These are phyloP conservation scores for Aspergillus biplanus DNA, from an alignment of 495 filamentous ascomycete genomes.

Conservation along the genomic window DNA sequence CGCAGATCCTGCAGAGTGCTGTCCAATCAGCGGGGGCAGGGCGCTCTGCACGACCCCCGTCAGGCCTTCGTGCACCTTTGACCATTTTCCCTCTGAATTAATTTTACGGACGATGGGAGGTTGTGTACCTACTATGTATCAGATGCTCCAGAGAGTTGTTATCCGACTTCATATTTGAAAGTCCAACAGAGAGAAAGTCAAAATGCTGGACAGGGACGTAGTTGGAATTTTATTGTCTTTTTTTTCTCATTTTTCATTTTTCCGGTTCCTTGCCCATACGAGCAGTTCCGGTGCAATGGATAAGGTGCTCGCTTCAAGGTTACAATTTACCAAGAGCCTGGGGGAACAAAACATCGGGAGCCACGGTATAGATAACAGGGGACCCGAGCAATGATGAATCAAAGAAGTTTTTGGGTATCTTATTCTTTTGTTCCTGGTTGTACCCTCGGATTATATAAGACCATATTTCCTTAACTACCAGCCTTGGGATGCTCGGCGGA, in stretches of 20 bases:
- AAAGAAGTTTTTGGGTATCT: too few relatives aligned
- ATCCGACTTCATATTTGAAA: constrained; percentile 7
- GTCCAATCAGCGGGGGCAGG: constrained; percentile 17
- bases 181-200: not conserved
- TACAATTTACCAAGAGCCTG: not conserved
- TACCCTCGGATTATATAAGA: too few relatives aligned
- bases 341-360: not conserved
- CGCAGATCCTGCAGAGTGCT: constrained; percentile 25
- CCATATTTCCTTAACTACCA: not conserved
- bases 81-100: constrained; percentile 6
- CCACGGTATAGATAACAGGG: too few relatives aligned
- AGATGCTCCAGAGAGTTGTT: constrained; percentile 12
- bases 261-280: not conserved
- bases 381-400: too few relatives aligned
- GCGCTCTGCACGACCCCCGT: constrained; percentile 22
- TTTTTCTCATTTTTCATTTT: not conserved
- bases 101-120: not conserved
- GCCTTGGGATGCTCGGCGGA: not conserved
- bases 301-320: not conserved
- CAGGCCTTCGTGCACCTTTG: constrained; percentile 29
- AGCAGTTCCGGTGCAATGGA: not conserved
- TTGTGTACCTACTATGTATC: not conserved
- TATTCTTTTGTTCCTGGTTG: too few relatives aligned
- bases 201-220: constrained; percentile 1
- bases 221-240: not conserved